Conservation (phyloP, 192 early-diverging fungal genomes). For the Obelidium mucronatum region DNA sequence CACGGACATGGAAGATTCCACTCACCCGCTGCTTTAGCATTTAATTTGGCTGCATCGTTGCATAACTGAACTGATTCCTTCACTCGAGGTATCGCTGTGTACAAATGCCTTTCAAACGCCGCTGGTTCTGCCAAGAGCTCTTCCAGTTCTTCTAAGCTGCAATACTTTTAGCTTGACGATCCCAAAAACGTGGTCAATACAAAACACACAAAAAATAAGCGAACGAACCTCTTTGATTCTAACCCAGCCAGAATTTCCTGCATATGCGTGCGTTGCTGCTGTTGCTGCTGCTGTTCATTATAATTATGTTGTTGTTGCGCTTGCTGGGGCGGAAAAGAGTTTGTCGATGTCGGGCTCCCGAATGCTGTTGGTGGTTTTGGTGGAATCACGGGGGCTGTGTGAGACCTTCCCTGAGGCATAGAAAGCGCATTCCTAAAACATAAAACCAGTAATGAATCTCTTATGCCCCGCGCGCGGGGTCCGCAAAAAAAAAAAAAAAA, state of each 20-base stretch:
- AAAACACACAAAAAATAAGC: too few species aligned
- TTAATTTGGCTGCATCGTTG: conserved; percentile 1
- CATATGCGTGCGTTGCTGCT: neutral
- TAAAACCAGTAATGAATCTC: too few species aligned
- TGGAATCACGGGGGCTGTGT: too few species aligned
- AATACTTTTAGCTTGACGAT: neutral
- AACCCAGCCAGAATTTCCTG: neutral
- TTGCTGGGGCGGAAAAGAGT: too few species aligned
- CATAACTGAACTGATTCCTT: neutral
- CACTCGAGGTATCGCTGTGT: conserved; percentile 9
- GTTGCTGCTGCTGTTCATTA: neutral
- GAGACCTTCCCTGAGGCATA: too few species aligned
- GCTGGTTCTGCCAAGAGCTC: conserved; percentile 20
- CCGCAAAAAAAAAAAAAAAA: neutral
- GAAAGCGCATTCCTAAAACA: too few species aligned
- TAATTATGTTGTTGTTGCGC: neutral
- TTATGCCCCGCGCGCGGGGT: too few species aligned
- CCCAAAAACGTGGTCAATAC: too few species aligned
- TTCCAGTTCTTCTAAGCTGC: conserved; percentile 33
- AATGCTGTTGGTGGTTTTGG: too few species aligned
- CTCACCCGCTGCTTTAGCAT: conserved; percentile 21
- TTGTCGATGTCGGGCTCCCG: too few species aligned
- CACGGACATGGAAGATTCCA: too few species aligned
- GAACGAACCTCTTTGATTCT: conserved; percentile 22
- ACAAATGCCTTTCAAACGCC: conserved; percentile 37